Conservation (phyloP, 73 alveolate genomes). For the Paraurostyla sp. region DNA sequence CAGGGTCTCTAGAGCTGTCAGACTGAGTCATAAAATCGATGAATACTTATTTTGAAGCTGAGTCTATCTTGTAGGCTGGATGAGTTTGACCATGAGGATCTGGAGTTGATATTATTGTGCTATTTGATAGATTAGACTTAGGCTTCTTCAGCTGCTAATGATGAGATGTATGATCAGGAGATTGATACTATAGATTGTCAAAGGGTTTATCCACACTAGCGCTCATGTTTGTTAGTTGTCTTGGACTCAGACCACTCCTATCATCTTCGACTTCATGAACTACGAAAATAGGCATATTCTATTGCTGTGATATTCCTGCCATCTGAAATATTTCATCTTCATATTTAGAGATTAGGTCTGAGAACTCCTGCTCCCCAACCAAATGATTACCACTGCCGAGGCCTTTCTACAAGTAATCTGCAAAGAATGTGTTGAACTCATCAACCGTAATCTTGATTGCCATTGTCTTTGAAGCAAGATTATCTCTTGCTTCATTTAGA, state of each 20-base stretch:
- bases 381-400: too few relatives aligned
- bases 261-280: neutral
- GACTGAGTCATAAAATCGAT: slow-evolving; percentile 42
- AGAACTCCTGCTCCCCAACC: slow-evolving; percentile 4
- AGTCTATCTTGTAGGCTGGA: neutral
- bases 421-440: slow-evolving; percentile 24
- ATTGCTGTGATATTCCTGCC: slow-evolving; percentile 10
- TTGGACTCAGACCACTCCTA: too few relatives aligned
- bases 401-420: neutral
- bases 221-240: too few relatives aligned
- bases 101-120: neutral
- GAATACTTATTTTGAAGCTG: slow-evolving; percentile 6
- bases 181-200: too few relatives aligned
- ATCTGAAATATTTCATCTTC: slow-evolving; percentile 13
- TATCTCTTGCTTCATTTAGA: neutral
- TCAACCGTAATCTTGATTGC: neutral
- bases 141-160: neutral
- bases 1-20: slow-evolving; percentile 20
- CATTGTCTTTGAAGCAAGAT: neutral
- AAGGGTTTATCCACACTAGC: too few relatives aligned
- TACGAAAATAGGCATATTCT: neutral
- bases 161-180: neutral
- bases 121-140: neutral
- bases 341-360: slow-evolving; percentile 6
- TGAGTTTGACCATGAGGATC: neutral